These are phyloP conservation scores for Trichothecium sympodiale DNA, from an alignment of 2,329 filamentous ascomycete species.

Conservation along the genomic window DNA sequence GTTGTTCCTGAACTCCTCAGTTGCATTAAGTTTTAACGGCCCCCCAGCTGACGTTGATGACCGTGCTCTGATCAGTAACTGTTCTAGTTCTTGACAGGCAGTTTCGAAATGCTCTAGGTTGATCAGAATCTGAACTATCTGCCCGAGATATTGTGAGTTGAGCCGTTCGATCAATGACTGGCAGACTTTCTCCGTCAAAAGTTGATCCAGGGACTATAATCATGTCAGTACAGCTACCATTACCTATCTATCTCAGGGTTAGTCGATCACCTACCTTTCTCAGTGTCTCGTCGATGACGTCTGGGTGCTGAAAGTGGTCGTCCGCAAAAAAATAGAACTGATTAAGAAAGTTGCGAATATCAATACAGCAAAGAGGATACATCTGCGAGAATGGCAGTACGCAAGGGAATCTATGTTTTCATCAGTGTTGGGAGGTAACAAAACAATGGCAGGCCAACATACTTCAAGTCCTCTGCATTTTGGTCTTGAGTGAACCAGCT, in stretches of 20 bases:
- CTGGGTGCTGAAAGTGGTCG: slow-evolving; percentile 86
- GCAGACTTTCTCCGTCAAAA: slow-evolving; percentile 89
- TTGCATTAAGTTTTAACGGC: slow-evolving; percentile 69
- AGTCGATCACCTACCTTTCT: slow-evolving; percentile 45
- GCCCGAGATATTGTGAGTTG: slow-evolving; percentile 85
- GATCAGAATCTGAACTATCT: slow-evolving; percentile 97
- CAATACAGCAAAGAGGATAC: slow-evolving; percentile 97
- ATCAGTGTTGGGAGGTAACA: slow-evolving; percentile 4
- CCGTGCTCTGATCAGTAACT: slow-evolving; percentile 72
- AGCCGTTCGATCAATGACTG: slow-evolving; percentile 79
- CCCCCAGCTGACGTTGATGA: slow-evolving; percentile 73
- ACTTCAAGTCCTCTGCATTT: slow-evolving; percentile 62
- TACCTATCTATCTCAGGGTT: slow-evolving; percentile 3
- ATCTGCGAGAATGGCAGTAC: slow-evolving; percentile 98
- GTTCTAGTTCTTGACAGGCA: slow-evolving; percentile 82
- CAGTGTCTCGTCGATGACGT: slow-evolving; percentile 82
- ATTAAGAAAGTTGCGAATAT: slow-evolving; percentile 94
- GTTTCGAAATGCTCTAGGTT: slow-evolving; percentile 96
- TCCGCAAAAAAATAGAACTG: slow-evolving; percentile 98
- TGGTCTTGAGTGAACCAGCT: slow-evolving; percentile 92
- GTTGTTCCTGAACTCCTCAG: slow-evolving; percentile 74
- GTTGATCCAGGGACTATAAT: slow-evolving; percentile 74
- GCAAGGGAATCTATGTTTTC: slow-evolving; percentile 63
- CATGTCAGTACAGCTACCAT: slow-evolving; percentile 5
- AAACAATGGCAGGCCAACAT: slow-evolving; percentile 18